These are phyloP conservation scores for Secale cereale DNA, from an alignment of 176 grass and related monocot genomes.

Conservation along the genomic window DNA sequence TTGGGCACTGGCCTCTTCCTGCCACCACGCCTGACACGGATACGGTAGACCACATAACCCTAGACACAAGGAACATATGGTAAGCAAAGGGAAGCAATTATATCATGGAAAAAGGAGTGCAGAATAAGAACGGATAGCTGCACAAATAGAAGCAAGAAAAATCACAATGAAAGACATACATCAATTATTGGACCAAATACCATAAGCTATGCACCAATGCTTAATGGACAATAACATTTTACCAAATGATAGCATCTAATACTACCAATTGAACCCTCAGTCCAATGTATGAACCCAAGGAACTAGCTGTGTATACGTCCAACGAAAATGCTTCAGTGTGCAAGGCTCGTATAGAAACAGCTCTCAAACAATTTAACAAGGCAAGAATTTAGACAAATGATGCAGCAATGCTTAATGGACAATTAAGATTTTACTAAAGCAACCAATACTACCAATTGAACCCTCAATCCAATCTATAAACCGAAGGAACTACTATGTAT, in stretches of 20 bases:
- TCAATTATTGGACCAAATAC: too few species aligned
- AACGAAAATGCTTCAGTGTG: background rate
- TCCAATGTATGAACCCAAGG: background rate
- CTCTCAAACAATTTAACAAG: background rate
- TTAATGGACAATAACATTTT: background rate
- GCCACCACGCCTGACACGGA: slow-evolving; percentile 68
- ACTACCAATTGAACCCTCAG: too few species aligned
- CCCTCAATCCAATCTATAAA: background rate
- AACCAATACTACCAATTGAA: too few species aligned
- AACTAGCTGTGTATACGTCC: background rate
- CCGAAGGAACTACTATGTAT: background rate
- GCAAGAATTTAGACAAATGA: too few species aligned
- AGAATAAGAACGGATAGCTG: background rate
- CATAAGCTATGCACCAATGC: background rate
- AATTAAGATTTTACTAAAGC: too few species aligned
- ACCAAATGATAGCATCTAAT: too few species aligned
- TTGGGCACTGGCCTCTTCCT: slow-evolving; percentile 89
- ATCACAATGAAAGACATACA: background rate
- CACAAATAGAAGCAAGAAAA: background rate
- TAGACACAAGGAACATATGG: background rate
- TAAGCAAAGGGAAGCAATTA: background rate
- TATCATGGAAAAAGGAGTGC: background rate
- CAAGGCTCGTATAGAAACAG: background rate
- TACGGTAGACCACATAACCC: slow-evolving; percentile 63
- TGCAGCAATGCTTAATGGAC: background rate